Evolutionary conservation across 129 eudicot species (phyloP), one percentile per base, ranked within the genome.

Genomic region (Flaveria robusta): DNA sequence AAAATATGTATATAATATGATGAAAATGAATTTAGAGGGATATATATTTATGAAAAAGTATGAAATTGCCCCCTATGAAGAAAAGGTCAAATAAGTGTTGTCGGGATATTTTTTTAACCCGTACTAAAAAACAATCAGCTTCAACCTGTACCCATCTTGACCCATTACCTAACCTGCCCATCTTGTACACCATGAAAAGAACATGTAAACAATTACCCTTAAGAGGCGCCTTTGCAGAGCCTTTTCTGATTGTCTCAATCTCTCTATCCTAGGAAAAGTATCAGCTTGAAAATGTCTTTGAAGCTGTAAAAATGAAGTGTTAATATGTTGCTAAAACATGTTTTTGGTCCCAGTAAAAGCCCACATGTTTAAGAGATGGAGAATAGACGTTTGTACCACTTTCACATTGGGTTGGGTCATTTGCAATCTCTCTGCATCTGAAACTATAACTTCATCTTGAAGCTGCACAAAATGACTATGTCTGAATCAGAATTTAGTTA

Each of bases 261-360:
- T 89, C 68, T 94, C 96, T 51, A 94, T 89, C 42, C 93, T 81
- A 75, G 99, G 99, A 46, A 91, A 83, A 39, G 99, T 94, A 72
- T 94, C 99, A 47, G 96, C 96, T 85, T 88, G 99, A 62, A 94
- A 84, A 82, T 94, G 99, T 80, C 99, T 91, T 80, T 94, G 99
- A 74, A 94, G 97, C 97, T 94, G 90, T 81, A 81, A 63, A 11
- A 68, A 64, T 42, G 47, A 14, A 50, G 13, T 26, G 20, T 72
- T 82, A 55, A 60, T 60, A 63, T 39, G 72, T 76, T 59, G 46
- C 62, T 52, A 34, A 19, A 72, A 29, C 19, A 22, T 55, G 58
- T 34, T 16, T 56, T 41, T 27, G 12, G 24, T 62, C 19, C 52
- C 13, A 41, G 46, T 58, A 74, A 46, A 58, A 34, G 74, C 70